Conservation (phyloP, 352 stramenopile genomes). For the Phytophthora capsici region DNA sequence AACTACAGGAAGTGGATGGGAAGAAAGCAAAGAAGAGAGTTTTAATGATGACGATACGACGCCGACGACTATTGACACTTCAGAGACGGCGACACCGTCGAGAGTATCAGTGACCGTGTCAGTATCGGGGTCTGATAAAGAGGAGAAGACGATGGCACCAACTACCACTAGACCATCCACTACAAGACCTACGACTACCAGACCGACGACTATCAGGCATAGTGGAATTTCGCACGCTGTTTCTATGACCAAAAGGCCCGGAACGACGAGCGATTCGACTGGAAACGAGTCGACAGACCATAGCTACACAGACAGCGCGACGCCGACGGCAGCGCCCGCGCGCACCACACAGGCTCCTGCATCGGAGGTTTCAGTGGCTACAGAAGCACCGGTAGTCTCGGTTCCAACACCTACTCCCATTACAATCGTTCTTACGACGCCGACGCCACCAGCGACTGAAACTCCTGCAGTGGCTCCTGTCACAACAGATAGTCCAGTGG, state of each 20-base stretch:
- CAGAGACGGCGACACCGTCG: not conserved
- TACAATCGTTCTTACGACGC: too few relatives aligned
- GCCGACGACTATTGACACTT: not conserved
- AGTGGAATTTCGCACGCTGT: too few relatives aligned
- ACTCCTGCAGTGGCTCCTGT: not conserved
- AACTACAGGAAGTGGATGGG: not conserved
- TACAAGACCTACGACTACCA: slow-evolving; percentile 15
- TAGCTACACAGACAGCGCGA: slow-evolving; percentile 4
- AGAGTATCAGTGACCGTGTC: not conserved
- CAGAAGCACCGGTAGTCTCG: not conserved
- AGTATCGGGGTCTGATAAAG: not conserved
- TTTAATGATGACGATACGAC: slow-evolving; percentile 8
- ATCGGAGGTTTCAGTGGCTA: not conserved
- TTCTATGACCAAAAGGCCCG: not conserved
- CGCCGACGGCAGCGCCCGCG: slow-evolving; percentile 23
- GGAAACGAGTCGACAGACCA: slow-evolving; percentile 11
- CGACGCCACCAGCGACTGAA: slow-evolving; percentile 6
- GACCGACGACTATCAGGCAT: not conserved
- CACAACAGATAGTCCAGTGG: slow-evolving; percentile 1
- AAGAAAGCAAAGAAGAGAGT: not conserved
- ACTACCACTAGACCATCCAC: not conserved
- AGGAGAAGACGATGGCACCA: not conserved
- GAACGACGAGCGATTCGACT: slow-evolving; percentile 1
- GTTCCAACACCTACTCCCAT: not conserved
- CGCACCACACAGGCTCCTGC: slow-evolving; percentile 6